Evolutionary conservation across 2,329 filamentous ascomycete species (phyloP).

Genomic region (Cladorrhinum sp.): DNA sequence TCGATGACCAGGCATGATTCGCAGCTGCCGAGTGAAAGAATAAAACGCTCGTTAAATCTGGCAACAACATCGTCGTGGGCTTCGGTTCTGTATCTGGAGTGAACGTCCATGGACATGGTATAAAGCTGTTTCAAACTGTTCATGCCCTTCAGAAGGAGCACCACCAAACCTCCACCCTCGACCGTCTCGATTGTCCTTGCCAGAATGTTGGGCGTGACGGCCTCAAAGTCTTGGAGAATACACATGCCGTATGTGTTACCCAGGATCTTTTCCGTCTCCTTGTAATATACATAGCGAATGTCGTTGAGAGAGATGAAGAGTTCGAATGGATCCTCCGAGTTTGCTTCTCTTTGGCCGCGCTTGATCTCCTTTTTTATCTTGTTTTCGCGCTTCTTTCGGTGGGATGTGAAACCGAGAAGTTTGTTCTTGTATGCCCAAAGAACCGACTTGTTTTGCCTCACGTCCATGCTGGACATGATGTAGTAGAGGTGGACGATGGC

Average conservation of each 20-base stretch:
- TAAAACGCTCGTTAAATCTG: conserved; percentile 96
- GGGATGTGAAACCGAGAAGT: conserved; percentile 81
- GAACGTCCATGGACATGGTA: conserved; percentile 95
- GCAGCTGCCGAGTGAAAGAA: conserved; percentile 92
- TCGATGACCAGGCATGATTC: conserved; percentile 93
- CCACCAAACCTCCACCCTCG: conserved; percentile 87
- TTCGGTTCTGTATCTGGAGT: conserved; percentile 93
- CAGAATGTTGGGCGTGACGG: conserved; percentile 92
- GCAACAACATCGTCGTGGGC: conserved; percentile 93
- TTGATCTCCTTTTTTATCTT: conserved; percentile 99
- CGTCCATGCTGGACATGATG: conserved; percentile 83
- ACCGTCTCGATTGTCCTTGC: conserved; percentile 96
- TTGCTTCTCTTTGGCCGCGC: conserved; percentile 85
- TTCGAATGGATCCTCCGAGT: conserved; percentile 93
- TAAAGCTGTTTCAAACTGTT: conserved; percentile 96
- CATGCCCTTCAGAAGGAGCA: conserved; percentile 93
- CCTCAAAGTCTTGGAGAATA: conserved; percentile 97
- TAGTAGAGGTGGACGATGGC: conserved; percentile 92
- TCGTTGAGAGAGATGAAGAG: conserved; percentile 94
- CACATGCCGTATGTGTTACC: conserved; percentile 99
- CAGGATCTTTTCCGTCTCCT: conserved; percentile 97
- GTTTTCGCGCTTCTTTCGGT: conserved; percentile 95
- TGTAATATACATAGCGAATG: conserved; percentile 99
- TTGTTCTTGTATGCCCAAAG: conserved; percentile 99
- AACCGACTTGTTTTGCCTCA: conserved; percentile 94